A percentile compares a stretch with the other conserved stretches of the same genome.
These are phyloP conservation scores for Sporothrix schenckii DNA, from an alignment of 2,329 filamentous ascomycete species.

Conservation along the genomic window DNA sequence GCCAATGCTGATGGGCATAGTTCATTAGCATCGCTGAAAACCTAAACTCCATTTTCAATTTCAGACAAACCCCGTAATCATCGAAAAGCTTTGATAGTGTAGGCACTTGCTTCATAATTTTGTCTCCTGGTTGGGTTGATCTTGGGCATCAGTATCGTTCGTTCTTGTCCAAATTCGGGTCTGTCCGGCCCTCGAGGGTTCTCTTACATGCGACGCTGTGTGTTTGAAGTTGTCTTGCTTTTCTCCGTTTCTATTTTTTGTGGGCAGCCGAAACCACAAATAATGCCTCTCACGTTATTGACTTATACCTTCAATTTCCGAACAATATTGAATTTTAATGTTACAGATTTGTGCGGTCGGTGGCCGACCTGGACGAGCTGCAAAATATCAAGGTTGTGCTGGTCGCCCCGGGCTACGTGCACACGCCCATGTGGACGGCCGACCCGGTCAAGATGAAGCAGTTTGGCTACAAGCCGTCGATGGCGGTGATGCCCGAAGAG, in stretches of 20 bases:
- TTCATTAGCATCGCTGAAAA: too few relatives aligned
- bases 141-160: not conserved
- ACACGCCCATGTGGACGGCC: slow-evolving; percentile 28
- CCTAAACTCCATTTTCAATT: too few relatives aligned
- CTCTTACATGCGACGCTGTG: not conserved
- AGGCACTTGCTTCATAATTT: too few relatives aligned
- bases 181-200: not conserved
- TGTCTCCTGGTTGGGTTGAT: not conserved
- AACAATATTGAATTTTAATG: too few relatives aligned
- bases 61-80: too few relatives aligned
- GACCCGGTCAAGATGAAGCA: slow-evolving; percentile 29
- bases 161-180: not conserved
- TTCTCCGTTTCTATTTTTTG: not conserved
- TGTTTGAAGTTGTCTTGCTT: not conserved
- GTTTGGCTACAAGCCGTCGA: slow-evolving; percentile 2
- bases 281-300: slow-evolving; percentile 4
- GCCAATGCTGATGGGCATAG: too few relatives aligned
- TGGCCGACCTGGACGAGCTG: slow-evolving; percentile 37
- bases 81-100: too few relatives aligned
- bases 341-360: slow-evolving; percentile 38
- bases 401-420: slow-evolving; percentile 24
- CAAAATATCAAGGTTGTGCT: slow-evolving; percentile 27
- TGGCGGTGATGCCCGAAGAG: slow-evolving; percentile 24
- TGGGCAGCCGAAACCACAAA: not conserved
- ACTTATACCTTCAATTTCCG: not conserved